Percentiles rank a stretch among this genome's conserved stretches.
phyloP scores from a whole-genome alignment of 768 basidiomycete species.

The Hypsizygus marmoreus region DNA sequence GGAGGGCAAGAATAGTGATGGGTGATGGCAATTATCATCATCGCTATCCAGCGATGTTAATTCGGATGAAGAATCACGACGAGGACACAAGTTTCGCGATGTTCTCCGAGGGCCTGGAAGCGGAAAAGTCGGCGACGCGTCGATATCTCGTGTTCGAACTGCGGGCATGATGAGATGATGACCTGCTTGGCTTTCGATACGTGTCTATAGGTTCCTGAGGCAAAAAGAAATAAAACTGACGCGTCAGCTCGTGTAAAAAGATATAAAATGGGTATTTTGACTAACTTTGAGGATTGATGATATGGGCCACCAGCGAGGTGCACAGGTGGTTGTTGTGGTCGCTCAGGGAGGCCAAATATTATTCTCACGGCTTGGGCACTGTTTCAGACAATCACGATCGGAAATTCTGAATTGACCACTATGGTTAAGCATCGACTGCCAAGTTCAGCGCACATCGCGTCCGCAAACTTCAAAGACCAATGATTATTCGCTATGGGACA shows the following conservation, averaged over 20 bases:
- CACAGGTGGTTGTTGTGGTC: neutral
- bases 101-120: neutral
- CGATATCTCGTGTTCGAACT: constrained; percentile 1
- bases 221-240: neutral
- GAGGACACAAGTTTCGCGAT: neutral
- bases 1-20: neutral
- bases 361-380: constrained; percentile 2
- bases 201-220: too few species aligned
- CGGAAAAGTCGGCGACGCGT: neutral
- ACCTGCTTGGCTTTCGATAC: neutral
- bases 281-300: too few species aligned
- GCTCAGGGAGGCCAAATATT: neutral
- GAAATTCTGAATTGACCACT: too few species aligned
- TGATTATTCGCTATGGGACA: too few species aligned
- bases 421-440: too few species aligned
- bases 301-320: too few species aligned
- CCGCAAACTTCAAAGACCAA: too few species aligned
- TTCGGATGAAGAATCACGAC: neutral
- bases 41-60: constrained; percentile 4
- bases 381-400: neutral
- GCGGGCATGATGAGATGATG: constrained; percentile 4
- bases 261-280: too few species aligned
- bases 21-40: neutral
- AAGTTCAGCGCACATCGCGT: too few species aligned
- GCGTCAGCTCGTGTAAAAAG: too few species aligned